Evolutionary conservation across 768 basidiomycete species (phyloP).

Genomic region (Leccinum arenicola): DNA sequence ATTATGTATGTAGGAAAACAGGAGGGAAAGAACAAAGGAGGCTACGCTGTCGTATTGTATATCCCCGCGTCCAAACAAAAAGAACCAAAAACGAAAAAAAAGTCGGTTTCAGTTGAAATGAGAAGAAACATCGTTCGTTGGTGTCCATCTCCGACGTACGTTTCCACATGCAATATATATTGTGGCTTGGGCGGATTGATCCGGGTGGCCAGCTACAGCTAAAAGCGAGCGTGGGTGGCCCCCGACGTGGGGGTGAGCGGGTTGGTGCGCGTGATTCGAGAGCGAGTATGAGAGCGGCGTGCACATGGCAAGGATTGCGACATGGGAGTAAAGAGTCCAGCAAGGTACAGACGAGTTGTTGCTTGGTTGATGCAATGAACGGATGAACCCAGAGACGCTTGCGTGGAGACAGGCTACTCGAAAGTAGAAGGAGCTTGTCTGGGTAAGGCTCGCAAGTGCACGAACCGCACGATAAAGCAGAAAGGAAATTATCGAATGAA

Average conservation of each 20-base stretch:
- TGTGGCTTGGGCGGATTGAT: conserved; percentile 11
- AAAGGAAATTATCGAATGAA: conserved; percentile 30
- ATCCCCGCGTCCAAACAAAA: conserved; percentile 20
- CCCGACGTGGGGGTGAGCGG: conserved; percentile 3
- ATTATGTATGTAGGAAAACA: conserved; percentile 21
- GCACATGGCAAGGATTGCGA: conserved; percentile 11
- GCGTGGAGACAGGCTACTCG: conserved; percentile 20
- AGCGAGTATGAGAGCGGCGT: conserved; percentile 3
- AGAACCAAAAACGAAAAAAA: conserved; percentile 14
- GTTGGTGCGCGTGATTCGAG: not conserved
- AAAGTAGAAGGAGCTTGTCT: conserved; percentile 16
- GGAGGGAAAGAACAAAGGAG: conserved; percentile 7
- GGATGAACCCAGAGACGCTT: conserved; percentile 16
- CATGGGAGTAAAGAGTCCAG: conserved; percentile 23
- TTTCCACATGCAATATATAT: conserved; percentile 27
- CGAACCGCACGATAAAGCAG: conserved; percentile 23
- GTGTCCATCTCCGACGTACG: conserved; percentile 30
- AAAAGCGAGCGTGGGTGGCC: conserved; percentile 23
- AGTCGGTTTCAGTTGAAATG: conserved; percentile 11
- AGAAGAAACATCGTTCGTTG: conserved; percentile 15
- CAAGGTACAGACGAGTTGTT: conserved; percentile 19
- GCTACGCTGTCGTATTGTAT: conserved; percentile 31
- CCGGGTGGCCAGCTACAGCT: conserved; percentile 4
- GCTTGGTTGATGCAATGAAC: conserved; percentile 28
- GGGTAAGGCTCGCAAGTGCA: conserved; percentile 15